A percentile compares a stretch with the other conserved stretches of the same genome.
phyloP scores from a whole-genome alignment of 192 early-diverging fungal genomes.

The Spinellus fusiger region DNA sequence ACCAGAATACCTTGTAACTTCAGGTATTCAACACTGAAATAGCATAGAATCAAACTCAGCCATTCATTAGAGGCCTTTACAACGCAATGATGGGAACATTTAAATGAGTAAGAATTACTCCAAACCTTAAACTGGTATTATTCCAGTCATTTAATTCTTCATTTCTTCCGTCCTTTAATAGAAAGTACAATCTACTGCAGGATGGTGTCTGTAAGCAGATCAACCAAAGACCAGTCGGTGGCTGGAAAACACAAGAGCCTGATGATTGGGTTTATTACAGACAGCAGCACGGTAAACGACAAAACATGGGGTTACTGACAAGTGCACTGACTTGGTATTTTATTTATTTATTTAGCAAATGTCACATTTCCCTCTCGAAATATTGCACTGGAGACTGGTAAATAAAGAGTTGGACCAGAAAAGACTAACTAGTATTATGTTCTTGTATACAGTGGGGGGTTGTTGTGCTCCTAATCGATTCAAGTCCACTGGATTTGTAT shows the following conservation, averaged over 20 bases:
- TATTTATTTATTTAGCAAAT: slow-evolving; percentile 10
- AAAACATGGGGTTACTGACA: too few species aligned
- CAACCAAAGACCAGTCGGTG: not conserved
- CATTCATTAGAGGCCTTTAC: slow-evolving; percentile 2
- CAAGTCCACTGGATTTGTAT: slow-evolving; percentile 18
- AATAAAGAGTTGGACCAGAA: not conserved
- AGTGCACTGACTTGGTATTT: too few species aligned
- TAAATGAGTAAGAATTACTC: slow-evolving; percentile 14
- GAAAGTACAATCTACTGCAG: slow-evolving; percentile 22
- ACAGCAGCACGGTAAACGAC: slow-evolving; percentile 20
- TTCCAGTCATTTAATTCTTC: not conserved
- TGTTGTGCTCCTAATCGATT: slow-evolving; percentile 24
- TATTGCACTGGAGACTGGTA: slow-evolving; percentile 23
- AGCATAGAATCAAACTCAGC: not conserved
- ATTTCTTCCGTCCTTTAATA: not conserved
- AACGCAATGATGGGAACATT: slow-evolving; percentile 26
- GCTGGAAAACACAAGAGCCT: slow-evolving; percentile 14
- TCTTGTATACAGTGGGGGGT: slow-evolving; percentile 23
- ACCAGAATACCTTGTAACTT: too few species aligned
- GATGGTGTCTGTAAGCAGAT: slow-evolving; percentile 16
- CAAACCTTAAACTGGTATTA: not conserved
- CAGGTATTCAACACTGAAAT: not conserved
- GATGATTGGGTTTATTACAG: slow-evolving; percentile 30
- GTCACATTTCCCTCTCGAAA: not conserved
- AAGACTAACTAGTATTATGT: not conserved